phyloP scores from a whole-genome alignment of 1,139 yeast species.

The Nadsonia commutata region DNA sequence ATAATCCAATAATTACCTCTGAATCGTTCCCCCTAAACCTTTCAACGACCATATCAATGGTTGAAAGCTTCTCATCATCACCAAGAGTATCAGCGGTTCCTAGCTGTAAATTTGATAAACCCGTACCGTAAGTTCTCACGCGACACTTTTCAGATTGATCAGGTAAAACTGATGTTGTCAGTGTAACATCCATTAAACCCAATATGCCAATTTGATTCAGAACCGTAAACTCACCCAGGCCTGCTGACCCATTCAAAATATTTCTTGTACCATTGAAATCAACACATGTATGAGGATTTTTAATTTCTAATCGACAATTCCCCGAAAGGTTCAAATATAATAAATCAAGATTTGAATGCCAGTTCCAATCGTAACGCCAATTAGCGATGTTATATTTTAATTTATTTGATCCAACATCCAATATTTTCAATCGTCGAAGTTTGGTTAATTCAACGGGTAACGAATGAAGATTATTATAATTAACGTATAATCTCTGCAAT shows the following conservation, averaged over 20 bases:
- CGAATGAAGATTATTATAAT: slow-evolving; percentile 74
- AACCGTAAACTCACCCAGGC: slow-evolving; percentile 64
- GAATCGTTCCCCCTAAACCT: slow-evolving; percentile 73
- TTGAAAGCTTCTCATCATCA: slow-evolving; percentile 46
- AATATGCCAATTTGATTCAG: slow-evolving; percentile 57
- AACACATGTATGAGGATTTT: slow-evolving; percentile 37
- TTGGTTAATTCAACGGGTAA: slow-evolving; percentile 82
- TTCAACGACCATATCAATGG: slow-evolving; percentile 77
- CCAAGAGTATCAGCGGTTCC: slow-evolving; percentile 91
- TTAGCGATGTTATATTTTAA: slow-evolving; percentile 84
- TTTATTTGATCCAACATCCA: slow-evolving; percentile 88
- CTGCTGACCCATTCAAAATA: slow-evolving; percentile 15
- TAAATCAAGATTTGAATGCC: slow-evolving; percentile 74
- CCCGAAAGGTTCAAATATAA: slow-evolving; percentile 82
- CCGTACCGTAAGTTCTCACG: slow-evolving; percentile 86
- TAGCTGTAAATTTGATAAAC: slow-evolving; percentile 59
- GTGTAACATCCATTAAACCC: slow-evolving; percentile 90
- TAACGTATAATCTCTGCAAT: slow-evolving; percentile 51
- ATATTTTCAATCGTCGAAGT: slow-evolving; percentile 43
- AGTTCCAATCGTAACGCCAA: slow-evolving; percentile 96
- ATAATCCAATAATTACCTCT: slow-evolving; percentile 60
- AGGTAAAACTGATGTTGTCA: slow-evolving; percentile 70
- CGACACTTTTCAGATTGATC: slow-evolving; percentile 77
- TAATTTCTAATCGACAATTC: slow-evolving; percentile 79
- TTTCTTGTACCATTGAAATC: slow-evolving; percentile 13